A percentile compares a stretch with the other conserved stretches of the same genome.
Conservation (phyloP, 208 protist genomes). For the Plasmodiophora brassicae region DNA sequence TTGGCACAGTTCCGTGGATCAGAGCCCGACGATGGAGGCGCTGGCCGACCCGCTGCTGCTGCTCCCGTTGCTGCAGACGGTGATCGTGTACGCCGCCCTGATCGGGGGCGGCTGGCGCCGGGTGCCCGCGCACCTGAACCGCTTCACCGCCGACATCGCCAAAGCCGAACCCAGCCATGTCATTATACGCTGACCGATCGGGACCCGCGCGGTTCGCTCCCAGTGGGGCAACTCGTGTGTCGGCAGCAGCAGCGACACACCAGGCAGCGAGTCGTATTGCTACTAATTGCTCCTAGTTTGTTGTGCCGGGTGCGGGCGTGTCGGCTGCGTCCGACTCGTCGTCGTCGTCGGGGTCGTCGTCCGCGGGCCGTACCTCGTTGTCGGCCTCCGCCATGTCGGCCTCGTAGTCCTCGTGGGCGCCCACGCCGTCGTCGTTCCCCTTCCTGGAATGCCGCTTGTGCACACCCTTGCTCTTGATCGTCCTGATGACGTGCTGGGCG, state of each 20-base stretch:
- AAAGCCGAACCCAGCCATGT: too few relatives aligned
- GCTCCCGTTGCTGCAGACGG: neutral
- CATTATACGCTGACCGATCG: too few relatives aligned
- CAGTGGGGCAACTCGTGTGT: too few relatives aligned
- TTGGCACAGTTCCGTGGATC: neutral
- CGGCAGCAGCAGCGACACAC: too few relatives aligned
- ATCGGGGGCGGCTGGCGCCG: neutral
- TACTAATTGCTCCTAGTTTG: too few relatives aligned
- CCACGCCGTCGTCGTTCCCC: neutral
- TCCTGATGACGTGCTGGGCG: neutral
- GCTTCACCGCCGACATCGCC: too few relatives aligned
- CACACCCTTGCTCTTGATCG: slow-evolving; percentile 21
- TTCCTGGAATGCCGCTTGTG: neutral
- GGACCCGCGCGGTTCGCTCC: too few relatives aligned
- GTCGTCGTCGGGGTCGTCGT: neutral
- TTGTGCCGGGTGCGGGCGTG: neutral
- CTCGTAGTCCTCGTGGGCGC: neutral
- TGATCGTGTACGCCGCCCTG: neutral
- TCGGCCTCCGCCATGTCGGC: neutral
- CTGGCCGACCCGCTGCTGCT: neutral
- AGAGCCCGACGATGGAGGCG: neutral
- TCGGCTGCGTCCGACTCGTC: neutral
- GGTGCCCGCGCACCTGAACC: too few relatives aligned
- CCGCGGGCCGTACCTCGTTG: neutral
- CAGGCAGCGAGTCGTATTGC: too few relatives aligned